Evolutionary conservation across 495 filamentous ascomycete species (phyloP).

Genomic region (Hypoxylon rickii): DNA sequence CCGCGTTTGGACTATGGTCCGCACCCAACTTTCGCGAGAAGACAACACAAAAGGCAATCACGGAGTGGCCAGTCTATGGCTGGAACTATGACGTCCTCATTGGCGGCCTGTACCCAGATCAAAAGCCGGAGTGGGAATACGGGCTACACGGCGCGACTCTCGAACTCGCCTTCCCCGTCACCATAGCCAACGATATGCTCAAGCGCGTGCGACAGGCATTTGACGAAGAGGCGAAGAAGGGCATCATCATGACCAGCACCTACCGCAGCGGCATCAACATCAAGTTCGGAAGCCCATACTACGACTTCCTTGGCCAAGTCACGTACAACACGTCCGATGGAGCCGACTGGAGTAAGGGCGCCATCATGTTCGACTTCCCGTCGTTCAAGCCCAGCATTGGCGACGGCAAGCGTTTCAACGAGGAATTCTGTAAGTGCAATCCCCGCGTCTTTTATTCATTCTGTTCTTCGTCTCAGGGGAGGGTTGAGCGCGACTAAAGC

Average conservation of each 20-base stretch:
- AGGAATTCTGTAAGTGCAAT: constrained; percentile 50
- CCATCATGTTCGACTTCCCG: constrained; percentile 59
- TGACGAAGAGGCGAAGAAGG: constrained; percentile 48
- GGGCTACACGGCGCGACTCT: constrained; percentile 51
- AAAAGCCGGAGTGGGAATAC: constrained; percentile 55
- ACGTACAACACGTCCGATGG: constrained; percentile 50
- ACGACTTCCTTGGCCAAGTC: constrained; percentile 54
- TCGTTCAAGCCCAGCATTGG: constrained; percentile 49
- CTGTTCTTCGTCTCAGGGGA: too few species aligned
- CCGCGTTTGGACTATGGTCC: constrained; percentile 51
- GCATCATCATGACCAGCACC: constrained; percentile 50
- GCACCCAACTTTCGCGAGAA: constrained; percentile 57
- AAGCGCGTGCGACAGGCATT: constrained; percentile 52
- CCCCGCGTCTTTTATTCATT: background rate
- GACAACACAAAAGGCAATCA: constrained; percentile 45
- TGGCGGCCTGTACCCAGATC: constrained; percentile 53
- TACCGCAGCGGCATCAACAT: constrained; percentile 59
- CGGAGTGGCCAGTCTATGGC: constrained; percentile 53
- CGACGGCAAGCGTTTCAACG: constrained; percentile 53
- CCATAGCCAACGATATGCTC: constrained; percentile 52
- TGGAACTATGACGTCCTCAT: constrained; percentile 58
- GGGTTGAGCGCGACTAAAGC: too few species aligned
- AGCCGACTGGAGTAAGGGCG: constrained; percentile 53
- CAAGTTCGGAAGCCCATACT: constrained; percentile 48
- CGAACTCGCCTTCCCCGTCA: constrained; percentile 55